These are phyloP conservation scores for Phytopythium oedochilum DNA, from an alignment of 352 stramenopile genomes.

Conservation along the genomic window DNA sequence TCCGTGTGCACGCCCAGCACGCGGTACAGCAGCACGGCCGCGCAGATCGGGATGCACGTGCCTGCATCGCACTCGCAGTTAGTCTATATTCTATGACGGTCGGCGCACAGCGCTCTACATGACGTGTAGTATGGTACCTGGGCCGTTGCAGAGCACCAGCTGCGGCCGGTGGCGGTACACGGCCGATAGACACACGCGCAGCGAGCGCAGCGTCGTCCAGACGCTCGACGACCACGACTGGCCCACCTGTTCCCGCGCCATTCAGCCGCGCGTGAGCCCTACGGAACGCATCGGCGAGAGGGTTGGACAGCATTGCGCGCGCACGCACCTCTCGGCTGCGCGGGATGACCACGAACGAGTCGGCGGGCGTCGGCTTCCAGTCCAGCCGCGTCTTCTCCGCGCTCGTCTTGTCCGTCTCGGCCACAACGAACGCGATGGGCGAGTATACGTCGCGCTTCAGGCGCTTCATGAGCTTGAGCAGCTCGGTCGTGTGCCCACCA, in stretches of 20 bases:
- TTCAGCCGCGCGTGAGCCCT: too few species aligned
- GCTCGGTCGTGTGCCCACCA: conserved; percentile 93
- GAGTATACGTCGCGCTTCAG: conserved; percentile 77
- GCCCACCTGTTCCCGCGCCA: too few species aligned
- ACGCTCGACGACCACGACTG: conserved; percentile 91
- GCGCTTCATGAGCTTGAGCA: conserved; percentile 90
- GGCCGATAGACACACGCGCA: conserved; percentile 66
- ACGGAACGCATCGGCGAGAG: too few species aligned
- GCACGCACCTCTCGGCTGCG: conserved; percentile 82
- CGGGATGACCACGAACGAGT: conserved; percentile 82
- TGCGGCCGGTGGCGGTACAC: conserved; percentile 75
- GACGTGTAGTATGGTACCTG: too few species aligned
- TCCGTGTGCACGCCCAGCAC: conserved; percentile 64
- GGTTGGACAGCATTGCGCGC: too few species aligned
- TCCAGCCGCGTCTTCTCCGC: conserved; percentile 66
- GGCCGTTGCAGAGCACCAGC: conserved; percentile 93
- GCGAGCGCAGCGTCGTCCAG: conserved; percentile 81
- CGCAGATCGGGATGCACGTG: conserved; percentile 92
- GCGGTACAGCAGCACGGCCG: conserved; percentile 78
- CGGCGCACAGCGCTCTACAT: too few species aligned
- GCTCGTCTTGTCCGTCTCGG: conserved; percentile 90
- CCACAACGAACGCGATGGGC: conserved; percentile 88
- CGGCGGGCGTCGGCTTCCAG: conserved; percentile 34
- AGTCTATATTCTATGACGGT: too few species aligned
- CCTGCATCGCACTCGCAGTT: conserved; percentile 24